A percentile compares a stretch with the other conserved stretches of the same genome.
These are phyloP conservation scores for Astrephomene gubernaculifera DNA, from an alignment of 139 green algal species.

Conservation along the genomic window DNA sequence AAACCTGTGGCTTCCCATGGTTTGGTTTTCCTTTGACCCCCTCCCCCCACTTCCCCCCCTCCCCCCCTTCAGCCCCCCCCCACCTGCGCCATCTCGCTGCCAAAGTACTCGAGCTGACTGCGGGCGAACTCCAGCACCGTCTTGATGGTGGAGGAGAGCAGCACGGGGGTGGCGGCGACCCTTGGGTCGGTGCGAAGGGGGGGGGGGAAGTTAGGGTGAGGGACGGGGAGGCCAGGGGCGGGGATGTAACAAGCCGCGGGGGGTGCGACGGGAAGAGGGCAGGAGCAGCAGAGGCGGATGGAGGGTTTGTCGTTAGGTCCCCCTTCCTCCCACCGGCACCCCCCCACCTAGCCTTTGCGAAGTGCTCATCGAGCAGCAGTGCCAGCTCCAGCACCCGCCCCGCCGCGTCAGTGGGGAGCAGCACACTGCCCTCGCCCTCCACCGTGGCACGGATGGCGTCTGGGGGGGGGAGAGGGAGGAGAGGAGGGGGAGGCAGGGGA, in stretches of 20 bases:
- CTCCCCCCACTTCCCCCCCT: neutral
- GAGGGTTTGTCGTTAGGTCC: neutral
- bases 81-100: constrained; percentile 39
- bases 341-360: neutral
- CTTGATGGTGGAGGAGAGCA: constrained; percentile 75
- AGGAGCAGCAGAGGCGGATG: neutral
- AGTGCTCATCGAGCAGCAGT: constrained; percentile 81
- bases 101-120: constrained; percentile 84
- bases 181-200: constrained; percentile 28
- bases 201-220: neutral
- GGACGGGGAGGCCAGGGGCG: neutral
- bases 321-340: neutral
- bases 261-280: neutral
- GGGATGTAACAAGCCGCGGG: neutral
- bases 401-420: constrained; percentile 90
- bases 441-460: constrained; percentile 59
- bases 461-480: constrained; percentile 17
- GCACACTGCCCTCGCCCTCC: constrained; percentile 80
- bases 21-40: too few species aligned
- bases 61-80: neutral
- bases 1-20: too few species aligned
- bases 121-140: constrained; percentile 82
- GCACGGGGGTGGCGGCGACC: constrained; percentile 79
- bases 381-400: constrained; percentile 93
- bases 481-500: neutral